Evolutionary conservation across 2,329 filamentous ascomycete species (phyloP).

Genomic region (Penicillium sp.): DNA sequence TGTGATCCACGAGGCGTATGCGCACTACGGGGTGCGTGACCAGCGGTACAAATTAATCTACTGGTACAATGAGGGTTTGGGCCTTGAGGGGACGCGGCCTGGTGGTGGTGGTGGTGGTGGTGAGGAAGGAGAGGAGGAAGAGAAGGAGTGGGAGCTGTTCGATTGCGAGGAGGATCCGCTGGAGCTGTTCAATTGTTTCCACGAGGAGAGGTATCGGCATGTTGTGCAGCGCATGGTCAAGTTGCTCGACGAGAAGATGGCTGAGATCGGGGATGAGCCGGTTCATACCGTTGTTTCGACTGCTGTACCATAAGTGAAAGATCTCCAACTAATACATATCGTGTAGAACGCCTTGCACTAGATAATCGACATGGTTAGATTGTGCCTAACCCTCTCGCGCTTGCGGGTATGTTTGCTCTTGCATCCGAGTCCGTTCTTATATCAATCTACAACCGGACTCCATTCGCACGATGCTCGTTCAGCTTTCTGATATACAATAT

Average conservation of each 20-base stretch:
- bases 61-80: constrained; percentile 60
- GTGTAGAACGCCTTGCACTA: no score
- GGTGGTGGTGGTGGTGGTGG: constrained; percentile 39
- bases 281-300: constrained; percentile 1
- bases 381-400: no score
- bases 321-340: no score
- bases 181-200: constrained; percentile 56
- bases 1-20: constrained; percentile 55
- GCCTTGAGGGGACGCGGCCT: constrained; percentile 47
- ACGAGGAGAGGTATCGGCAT: constrained; percentile 42
- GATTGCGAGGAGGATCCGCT: constrained; percentile 57
- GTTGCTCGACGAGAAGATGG: constrained; percentile 56
- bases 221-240: constrained; percentile 49
- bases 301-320: no score
- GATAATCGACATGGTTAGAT: no score
- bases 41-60: constrained; percentile 62
- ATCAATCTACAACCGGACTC: no score
- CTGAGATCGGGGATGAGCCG: constrained; percentile 53
- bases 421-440: no score
- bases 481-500: no score
- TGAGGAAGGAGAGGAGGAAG: constrained; percentile 20
- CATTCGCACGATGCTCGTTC: no score
- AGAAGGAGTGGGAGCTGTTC: constrained; percentile 61
- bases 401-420: no score
- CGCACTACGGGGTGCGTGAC: constrained; percentile 59